Evolutionary conservation across 2,329 filamentous ascomycete genomes (phyloP).

Genomic region (Colletotrichum magnum): DNA sequence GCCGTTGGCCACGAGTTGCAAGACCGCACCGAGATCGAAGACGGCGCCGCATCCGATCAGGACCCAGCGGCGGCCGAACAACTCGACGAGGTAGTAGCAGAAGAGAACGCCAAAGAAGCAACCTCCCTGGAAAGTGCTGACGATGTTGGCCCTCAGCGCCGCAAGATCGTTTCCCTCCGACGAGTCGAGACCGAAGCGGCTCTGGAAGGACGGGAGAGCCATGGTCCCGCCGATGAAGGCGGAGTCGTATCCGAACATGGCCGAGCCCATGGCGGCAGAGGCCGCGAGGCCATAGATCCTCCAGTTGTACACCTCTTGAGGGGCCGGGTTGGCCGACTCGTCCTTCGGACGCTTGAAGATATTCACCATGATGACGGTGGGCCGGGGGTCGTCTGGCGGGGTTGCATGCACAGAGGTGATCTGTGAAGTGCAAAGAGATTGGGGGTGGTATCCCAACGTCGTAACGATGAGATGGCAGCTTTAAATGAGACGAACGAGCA

Average conservation of each 20-base stretch:
- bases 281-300: slow-evolving; percentile 46
- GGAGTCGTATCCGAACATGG: slow-evolving; percentile 47
- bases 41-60: slow-evolving; percentile 65
- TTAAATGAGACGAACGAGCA: too few relatives aligned
- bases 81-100: slow-evolving; percentile 69
- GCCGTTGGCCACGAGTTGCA: slow-evolving; percentile 59
- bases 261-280: slow-evolving; percentile 45
- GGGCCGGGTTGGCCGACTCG: slow-evolving; percentile 38
- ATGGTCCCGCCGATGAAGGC: slow-evolving; percentile 46
- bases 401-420: neutral
- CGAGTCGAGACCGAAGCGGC: slow-evolving; percentile 37
- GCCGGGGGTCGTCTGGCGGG: neutral
- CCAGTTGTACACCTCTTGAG: slow-evolving; percentile 47
- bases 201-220: slow-evolving; percentile 42
- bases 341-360: slow-evolving; percentile 31
- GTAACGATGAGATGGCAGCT: too few relatives aligned
- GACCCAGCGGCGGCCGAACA: slow-evolving; percentile 66
- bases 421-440: neutral
- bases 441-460: too few relatives aligned
- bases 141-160: slow-evolving; percentile 47
- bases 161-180: slow-evolving; percentile 30
- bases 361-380: neutral
- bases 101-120: slow-evolving; percentile 68
- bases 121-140: slow-evolving; percentile 67
- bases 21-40: slow-evolving; percentile 62